Conservation (phyloP, 2,329 filamentous ascomycete genomes). For the Paraphoma chrysanthemicola region DNA sequence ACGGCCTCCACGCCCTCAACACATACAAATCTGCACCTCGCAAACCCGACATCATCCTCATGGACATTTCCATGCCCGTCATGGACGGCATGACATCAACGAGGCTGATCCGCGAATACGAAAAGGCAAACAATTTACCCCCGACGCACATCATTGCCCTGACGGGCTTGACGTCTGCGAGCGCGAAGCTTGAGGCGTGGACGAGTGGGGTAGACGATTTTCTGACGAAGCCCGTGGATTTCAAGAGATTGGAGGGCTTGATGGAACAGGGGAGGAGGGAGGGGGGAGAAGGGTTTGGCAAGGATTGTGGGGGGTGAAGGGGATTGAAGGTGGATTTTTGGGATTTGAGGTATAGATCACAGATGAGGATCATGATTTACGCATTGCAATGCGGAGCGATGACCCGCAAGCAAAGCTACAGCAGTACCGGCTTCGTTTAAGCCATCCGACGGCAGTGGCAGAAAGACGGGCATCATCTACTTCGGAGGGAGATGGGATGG, state of each 20-base stretch:
- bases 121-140: conserved; percentile 10
- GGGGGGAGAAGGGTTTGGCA: conserved; percentile 11
- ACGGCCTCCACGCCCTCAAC: conserved; percentile 33
- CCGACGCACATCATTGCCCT: conserved; percentile 19
- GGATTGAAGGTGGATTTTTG: background rate
- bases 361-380: background rate
- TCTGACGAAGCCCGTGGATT: conserved; percentile 32
- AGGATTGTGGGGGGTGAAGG: background rate
- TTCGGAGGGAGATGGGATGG: too few species aligned
- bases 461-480: too few species aligned
- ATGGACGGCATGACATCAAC: conserved; percentile 42
- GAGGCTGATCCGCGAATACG: conserved; percentile 30
- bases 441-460: too few species aligned
- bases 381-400: too few species aligned
- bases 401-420: too few species aligned
- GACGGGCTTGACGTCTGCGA: conserved; percentile 29
- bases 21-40: conserved; percentile 18
- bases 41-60: conserved; percentile 30
- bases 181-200: conserved; percentile 25
- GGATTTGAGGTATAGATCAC: background rate
- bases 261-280: conserved; percentile 6
- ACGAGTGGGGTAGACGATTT: conserved; percentile 29
- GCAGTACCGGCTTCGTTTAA: too few species aligned
- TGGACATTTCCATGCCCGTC: conserved; percentile 43
- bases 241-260: conserved; percentile 21